Base-by-base conservation (phyloP, 2,329 filamentous ascomycete genomes). In the Hirsutella minnesotensis region DNA sequence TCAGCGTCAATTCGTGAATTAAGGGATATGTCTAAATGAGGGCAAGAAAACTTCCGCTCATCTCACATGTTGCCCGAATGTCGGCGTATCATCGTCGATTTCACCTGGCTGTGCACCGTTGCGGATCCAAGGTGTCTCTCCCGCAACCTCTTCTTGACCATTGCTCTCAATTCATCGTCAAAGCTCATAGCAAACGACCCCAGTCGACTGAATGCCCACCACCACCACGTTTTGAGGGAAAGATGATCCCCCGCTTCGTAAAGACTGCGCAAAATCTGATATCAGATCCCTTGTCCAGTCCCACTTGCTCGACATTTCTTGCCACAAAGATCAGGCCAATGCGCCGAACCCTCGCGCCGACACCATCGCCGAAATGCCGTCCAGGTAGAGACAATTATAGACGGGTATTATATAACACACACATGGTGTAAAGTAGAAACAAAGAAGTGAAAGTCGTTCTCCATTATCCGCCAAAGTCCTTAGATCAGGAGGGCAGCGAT, bases 401-500 rank as follows among this genome's bases (percentile, higher is more conserved):
- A 55, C 51, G 59, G 60, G 60, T 65, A 63, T 65, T 66, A 61
- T 64, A 56, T 63, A 61, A 57, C 56, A 62, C 61, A 58, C 55
- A 64, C 64, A 7, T 27, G 7, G 24, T 27, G 60, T 63, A 60
- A 57, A 58, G 55, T 51, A 50, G 57, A 46, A 42, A 58, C 56
- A 58, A 55, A 50, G 51, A 56, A 45, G 27, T 40, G 12, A 30
- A 51, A 35, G 16, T 9, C 12, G 33, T 16, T 18, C 15, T 35
- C 8, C 33, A n/a, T 35, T n/a, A 13, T 4, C 47, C 43, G 51
- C 53, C 47, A 53, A 55, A 49, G 51, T 43, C 50, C 20, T 67
- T 69, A 75, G 46, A 75, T 63, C 46, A 75, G 57, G 46, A 72
- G 52, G 47, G 62, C 67, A 34, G 67, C 70, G 38, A 74, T 46